Evolutionary conservation across 2,329 filamentous ascomycete genomes (phyloP), one percentile per base, ranked within the genome.

Genomic region (Gnomoniopsis sp.): DNA sequence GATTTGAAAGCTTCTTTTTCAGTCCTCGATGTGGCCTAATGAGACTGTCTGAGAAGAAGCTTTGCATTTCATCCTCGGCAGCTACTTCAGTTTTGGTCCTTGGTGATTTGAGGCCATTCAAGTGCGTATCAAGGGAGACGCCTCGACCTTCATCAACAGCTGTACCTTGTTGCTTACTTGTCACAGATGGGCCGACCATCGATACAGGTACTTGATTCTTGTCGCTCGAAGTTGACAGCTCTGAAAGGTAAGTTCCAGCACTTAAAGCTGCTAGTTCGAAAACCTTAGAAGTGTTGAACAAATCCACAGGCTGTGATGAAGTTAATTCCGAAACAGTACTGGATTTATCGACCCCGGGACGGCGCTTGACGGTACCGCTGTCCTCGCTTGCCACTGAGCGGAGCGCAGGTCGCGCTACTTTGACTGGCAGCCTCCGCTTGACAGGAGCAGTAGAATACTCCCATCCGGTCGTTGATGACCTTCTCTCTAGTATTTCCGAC

Each of bases 1-100:
- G 52, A 46, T 68, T 59, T 8, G 68, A 68, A 21, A 70, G 51
- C 1, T 65, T 61, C 22, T 63, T 68, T 41, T 55, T 64, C 57
- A 69, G 54, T n/a, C 65, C 63, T 34, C 61, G 63, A 2, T 62
- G 60, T 3, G 62, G 63, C 41, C 44, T 60, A 12, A 50, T 58
- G 21, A 60, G 41, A 14, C 53, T 61, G 21, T 63, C 53, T 1
- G 65, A 64, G 43, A 68, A 59, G 10, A 63, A 64, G 33, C 64
- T 65, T 10, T 58, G 59, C 30, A 62, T 43, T 4, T 64, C 64
- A 21, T 55, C 36, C 22, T 55, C 49, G 6, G 33, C 36, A 22
- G 46, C 41, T 33, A 19, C 22, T 4, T 54, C 57, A 6, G 47
- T 44, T 17, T 33, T 49, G 14, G 22, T 49, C 23, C 33, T 47